Evolutionary conservation across 2,329 filamentous ascomycete genomes (phyloP).

Genomic region (Microdochium trichocladiopsis): DNA sequence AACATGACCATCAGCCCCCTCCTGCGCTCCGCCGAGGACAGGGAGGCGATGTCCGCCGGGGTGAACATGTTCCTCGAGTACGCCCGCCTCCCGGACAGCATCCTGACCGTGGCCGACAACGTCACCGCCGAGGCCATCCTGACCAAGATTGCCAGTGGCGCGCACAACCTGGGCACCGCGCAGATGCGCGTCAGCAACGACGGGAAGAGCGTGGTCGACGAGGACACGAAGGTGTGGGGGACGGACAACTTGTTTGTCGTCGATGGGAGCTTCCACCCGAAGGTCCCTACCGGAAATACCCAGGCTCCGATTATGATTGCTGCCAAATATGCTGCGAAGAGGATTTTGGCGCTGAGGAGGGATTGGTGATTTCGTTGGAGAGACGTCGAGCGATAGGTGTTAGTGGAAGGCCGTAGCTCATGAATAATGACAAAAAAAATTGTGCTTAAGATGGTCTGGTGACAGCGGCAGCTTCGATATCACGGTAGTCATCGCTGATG

Average conservation of each 20-base stretch:
- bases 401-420: too few relatives aligned
- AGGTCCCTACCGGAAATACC: conserved; percentile 18
- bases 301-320: conserved; percentile 17
- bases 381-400: too few relatives aligned
- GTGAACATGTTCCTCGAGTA: conserved; percentile 17
- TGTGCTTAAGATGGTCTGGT: too few relatives aligned
- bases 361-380: too few relatives aligned
- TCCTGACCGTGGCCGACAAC: conserved; percentile 12
- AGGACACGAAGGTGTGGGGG: conserved; percentile 21
- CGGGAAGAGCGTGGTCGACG: conserved; percentile 22
- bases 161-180: conserved; percentile 21
- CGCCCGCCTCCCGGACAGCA: conserved; percentile 11
- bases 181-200: conserved; percentile 21
- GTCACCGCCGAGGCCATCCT: conserved; percentile 9
- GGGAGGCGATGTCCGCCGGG: conserved; percentile 17
- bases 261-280: conserved; percentile 22
- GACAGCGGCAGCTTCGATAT: too few relatives aligned
- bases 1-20: conserved; percentile 29
- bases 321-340: conserved; percentile 14
- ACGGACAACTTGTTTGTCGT: conserved; percentile 21
- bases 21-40: conserved; percentile 23
- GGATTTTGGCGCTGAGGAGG: conserved; percentile 7
- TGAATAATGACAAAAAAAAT: too few relatives aligned
- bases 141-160: conserved; percentile 4
- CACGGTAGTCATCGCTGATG: too few relatives aligned